Evolutionary conservation across 2,329 filamentous ascomycete genomes (phyloP).

Genomic region (Pseudocercospora fuligena): DNA sequence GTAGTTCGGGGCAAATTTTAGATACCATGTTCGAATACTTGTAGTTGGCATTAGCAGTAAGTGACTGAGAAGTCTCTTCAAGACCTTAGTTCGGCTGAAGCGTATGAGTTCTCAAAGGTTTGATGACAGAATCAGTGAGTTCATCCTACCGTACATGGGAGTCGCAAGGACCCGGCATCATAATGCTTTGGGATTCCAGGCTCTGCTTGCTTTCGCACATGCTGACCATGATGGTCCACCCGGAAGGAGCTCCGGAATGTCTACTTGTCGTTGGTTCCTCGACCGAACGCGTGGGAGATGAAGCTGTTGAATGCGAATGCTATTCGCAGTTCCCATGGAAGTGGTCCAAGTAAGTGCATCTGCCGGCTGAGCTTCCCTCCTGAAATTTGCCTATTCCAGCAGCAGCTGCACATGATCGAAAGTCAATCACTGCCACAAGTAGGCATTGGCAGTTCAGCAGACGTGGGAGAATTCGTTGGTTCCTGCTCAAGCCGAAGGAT

Average conservation of each 20-base stretch:
- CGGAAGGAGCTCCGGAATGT: neutral
- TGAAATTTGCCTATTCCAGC: neutral
- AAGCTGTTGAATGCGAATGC: neutral
- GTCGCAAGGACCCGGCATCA: no score
- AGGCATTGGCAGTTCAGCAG: slow-evolving; percentile 7
- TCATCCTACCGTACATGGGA: no score
- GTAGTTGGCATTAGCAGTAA: no score
- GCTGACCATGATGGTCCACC: slow-evolving; percentile 1
- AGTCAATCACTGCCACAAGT: neutral
- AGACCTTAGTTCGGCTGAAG: no score
- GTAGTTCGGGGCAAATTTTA: neutral
- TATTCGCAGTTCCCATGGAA: neutral
- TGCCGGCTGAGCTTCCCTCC: neutral
- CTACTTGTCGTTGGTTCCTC: neutral
- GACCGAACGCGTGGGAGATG: neutral
- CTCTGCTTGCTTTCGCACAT: neutral
- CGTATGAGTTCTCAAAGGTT: no score
- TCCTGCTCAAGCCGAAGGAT: neutral
- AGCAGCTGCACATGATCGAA: neutral
- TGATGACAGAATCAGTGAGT: no score
- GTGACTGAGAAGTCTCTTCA: no score
- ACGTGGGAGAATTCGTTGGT: slow-evolving; percentile 1
- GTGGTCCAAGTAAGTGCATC: neutral
- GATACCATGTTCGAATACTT: neutral
- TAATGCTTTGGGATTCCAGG: neutral